Evolutionary conservation across 2,329 filamentous ascomycete species (phyloP), one percentile per base, ranked within the genome.

Genomic region (Bertia moriformis): DNA sequence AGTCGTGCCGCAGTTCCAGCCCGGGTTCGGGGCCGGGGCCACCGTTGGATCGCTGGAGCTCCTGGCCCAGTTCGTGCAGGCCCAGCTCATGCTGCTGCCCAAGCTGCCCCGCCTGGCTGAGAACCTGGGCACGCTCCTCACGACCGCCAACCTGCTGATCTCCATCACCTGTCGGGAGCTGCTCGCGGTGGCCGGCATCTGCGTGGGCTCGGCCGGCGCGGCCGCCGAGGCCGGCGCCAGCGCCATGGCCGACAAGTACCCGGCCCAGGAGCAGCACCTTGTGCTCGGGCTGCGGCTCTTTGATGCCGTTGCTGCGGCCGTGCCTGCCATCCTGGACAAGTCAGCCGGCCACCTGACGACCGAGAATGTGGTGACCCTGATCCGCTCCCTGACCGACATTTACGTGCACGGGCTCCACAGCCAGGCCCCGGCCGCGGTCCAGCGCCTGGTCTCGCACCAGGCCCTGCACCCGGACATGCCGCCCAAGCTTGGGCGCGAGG

Each of bases 41-140:
- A 51, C 54, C 15, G 60, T 60, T 7, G 65, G 64, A 14, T 59
- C 59, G n/a, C 51, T 75, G 10, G 46, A 49, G 19, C 46, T 53
- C 18, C 50, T 78, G 17, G 55, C 54, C 13, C 55, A 57, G 15
- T 56, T 75, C 18, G 56, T 61, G n/a, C 52, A 58, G 22, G 45
- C 53, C 5, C 53, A 70, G 15, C 46, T 61, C 10, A 50, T 49
- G 14, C 50, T 66, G 19, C 47, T 71, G n/a, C 49, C 62, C 13
- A 57, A 52, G 7, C 61, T 57, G 38, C 71, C 72, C 48, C 62
- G 42, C 43, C 62, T 3, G 47, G 57, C 3, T 49, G 70, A 75
- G 19, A 77, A 72, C 46, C 65, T 67, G 40, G 62, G 70, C 32
- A 73, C 69, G 7, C 60, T 61, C 38, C 55, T 78, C 14, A 58